phyloP scores from a whole-genome alignment of 345 rosid species.

The Cardamine chenopodiifolia region DNA sequence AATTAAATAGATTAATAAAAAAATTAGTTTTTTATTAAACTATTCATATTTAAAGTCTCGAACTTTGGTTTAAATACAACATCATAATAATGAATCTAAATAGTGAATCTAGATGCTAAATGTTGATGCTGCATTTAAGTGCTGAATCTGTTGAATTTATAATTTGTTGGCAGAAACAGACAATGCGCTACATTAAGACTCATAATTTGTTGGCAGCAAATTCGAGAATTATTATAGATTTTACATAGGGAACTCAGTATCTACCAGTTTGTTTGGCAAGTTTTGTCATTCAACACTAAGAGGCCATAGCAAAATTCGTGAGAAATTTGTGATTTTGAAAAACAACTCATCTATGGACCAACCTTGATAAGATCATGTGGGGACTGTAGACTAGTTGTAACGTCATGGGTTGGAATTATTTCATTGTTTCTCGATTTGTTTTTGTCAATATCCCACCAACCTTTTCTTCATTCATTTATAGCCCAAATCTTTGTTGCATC shows the following conservation, averaged over 20 bases:
- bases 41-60: too few species aligned
- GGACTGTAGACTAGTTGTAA: constrained; percentile 43
- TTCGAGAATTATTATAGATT: not conserved
- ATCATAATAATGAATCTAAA: too few species aligned
- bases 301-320: constrained; percentile 1
- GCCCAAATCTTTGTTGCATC: constrained; percentile 42
- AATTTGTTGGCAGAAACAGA: not conserved
- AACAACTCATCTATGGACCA: constrained; percentile 38
- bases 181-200: not conserved
- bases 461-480: constrained; percentile 40
- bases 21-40: too few species aligned
- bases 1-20: too few species aligned
- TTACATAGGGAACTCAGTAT: not conserved
- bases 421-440: constrained; percentile 26
- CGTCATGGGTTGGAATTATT: constrained; percentile 44
- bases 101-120: not conserved
- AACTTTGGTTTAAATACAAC: too few species aligned
- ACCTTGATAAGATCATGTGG: constrained; percentile 42
- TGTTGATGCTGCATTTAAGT: not conserved
- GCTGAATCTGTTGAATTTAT: not conserved
- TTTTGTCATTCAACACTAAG: constrained; percentile 14
- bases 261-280: not conserved
- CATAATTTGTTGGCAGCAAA: not conserved
- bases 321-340: not conserved
- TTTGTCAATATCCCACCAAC: constrained; percentile 41